Conservation (phyloP, 805 yeast species). For the Zygoascus flipseniorum region DNA sequence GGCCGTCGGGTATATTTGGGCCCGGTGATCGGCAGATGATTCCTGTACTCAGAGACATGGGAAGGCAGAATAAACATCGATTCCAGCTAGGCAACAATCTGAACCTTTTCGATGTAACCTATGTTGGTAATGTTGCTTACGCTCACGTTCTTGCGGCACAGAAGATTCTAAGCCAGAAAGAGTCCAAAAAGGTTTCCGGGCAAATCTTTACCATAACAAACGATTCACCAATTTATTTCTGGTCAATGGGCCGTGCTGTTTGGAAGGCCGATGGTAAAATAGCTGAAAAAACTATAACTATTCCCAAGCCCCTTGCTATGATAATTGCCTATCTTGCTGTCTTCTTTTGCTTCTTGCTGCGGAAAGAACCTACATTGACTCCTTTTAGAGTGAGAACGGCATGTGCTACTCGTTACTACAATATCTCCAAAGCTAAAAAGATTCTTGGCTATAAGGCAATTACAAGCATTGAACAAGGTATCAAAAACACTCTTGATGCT, state of each 20-base stretch:
- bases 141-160: slow-evolving; percentile 91
- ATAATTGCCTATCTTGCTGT: slow-evolving; percentile 76
- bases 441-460: slow-evolving; percentile 73
- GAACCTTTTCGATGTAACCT: slow-evolving; percentile 93
- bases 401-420: slow-evolving; percentile 90
- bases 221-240: slow-evolving; percentile 90
- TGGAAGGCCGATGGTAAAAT: slow-evolving; percentile 95
- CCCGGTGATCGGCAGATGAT: slow-evolving; percentile 97
- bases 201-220: slow-evolving; percentile 86
- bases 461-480: slow-evolving; percentile 73
- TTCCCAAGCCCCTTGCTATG: slow-evolving; percentile 70
- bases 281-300: slow-evolving; percentile 57
- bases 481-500: slow-evolving; percentile 73
- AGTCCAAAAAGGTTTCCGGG: slow-evolving; percentile 53
- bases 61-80: slow-evolving; percentile 75
- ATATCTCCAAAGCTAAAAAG: slow-evolving; percentile 76
- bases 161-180: slow-evolving; percentile 44
- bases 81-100: slow-evolving; percentile 93
- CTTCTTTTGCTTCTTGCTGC: slow-evolving; percentile 55
- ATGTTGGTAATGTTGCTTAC: slow-evolving; percentile 97
- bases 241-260: slow-evolving; percentile 93
- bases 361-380: slow-evolving; percentile 88
- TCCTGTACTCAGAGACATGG: slow-evolving; percentile 82
- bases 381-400: slow-evolving; percentile 91
- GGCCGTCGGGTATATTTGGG: slow-evolving; percentile 98